These are phyloP conservation scores for Periglandula ipomoeae DNA, from an alignment of 2,329 filamentous ascomycete genomes.

Conservation along the genomic window DNA sequence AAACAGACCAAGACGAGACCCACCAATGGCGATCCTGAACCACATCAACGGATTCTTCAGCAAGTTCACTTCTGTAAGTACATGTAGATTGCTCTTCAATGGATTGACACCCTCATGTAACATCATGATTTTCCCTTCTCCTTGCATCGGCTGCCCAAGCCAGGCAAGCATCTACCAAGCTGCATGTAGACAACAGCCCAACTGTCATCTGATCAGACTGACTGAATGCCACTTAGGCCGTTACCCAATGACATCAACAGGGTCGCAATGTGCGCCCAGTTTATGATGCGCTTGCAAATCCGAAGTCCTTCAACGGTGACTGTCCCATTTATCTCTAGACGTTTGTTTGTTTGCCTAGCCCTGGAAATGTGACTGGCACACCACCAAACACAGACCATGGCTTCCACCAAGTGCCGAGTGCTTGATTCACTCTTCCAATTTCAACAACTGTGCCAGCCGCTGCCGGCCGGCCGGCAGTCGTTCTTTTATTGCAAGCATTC, in stretches of 20 bases:
- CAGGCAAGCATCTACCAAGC: neutral
- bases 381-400: constrained; percentile 6
- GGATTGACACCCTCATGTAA: neutral
- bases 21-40: neutral
- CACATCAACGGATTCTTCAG: neutral
- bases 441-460: constrained; percentile 5
- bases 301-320: neutral
- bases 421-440: constrained; percentile 3
- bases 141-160: neutral
- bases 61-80: neutral
- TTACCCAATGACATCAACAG: constrained; percentile 2
- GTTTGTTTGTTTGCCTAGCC: constrained; percentile 5
- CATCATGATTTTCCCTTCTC: neutral
- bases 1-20: neutral
- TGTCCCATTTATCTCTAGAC: neutral
- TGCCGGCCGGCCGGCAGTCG: constrained; percentile 1
- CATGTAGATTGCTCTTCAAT: neutral
- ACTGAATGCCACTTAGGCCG: constrained; percentile 1
- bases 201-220: neutral
- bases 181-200: neutral
- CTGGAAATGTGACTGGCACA: neutral
- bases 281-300: neutral
- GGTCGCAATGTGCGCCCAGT: neutral
- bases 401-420: constrained; percentile 4
- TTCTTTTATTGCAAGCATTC: neutral